Base-by-base conservation (phyloP, 1,139 yeast species). In the Yamadazyma blattariae region DNA sequence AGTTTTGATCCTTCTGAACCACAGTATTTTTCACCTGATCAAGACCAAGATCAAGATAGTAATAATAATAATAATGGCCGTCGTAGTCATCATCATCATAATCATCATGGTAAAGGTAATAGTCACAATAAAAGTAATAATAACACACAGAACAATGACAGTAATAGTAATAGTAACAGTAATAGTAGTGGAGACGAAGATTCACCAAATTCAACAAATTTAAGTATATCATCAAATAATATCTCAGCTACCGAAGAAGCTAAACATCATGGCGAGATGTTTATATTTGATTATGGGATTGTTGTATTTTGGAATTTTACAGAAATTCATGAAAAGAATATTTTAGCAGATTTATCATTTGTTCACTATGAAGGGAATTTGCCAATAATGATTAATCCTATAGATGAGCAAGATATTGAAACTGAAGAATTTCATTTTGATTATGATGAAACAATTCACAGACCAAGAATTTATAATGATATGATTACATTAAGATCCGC, bases 261-360 rank as follows among this genome's bases (percentile, higher is more conserved):
- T 13, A 83, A 82, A 45, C 95, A 87, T 56, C 74, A 70, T 41
- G 97, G 96, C 0, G 97, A 92, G 52, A 74, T 92, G 71, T 92
- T 92, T 52, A 77, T 92, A 6, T 82, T 92, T 55, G 81, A 80
- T 37, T 92, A 92, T 54, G 98, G 98, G 12, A 95, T 92, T 16
- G 88, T 92, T 14, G 97, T 92, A 12, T 90, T 92, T 53, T 92
- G 98, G 98, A 92, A 92, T 55, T 89, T 92, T 48, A 82, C 94
- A 2, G 97, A 89, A 54, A 71, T 78, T 9, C 97, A 92, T 52
- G 98, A 92, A 53, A 89, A 90, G 64, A 92, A 90, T 50, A 79
- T 92, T 12, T 71, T 92, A 39, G 97, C 97, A 0, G 98, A 92
- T 55, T 69, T 92, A 46, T 85, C 92, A 13, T 88, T 90, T 65